Base-by-base conservation (phyloP, 495 filamentous ascomycete genomes). In the Poronia punctata region DNA sequence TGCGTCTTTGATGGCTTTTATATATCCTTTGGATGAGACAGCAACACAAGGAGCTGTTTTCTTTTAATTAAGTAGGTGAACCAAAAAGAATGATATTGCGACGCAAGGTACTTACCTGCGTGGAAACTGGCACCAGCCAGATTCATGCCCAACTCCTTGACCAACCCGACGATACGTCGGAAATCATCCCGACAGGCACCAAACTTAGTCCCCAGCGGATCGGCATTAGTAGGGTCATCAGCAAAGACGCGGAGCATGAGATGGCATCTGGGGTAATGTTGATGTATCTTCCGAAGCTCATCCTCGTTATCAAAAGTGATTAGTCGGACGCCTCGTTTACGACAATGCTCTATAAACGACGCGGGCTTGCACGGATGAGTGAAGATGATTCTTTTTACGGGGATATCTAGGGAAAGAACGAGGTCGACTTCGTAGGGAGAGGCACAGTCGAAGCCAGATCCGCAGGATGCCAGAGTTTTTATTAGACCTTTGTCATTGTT, bases 291-390 rank as follows among this genome's bases (percentile, higher is more conserved):
- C 76, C 90, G 86, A 23, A 99, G 77, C 70, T 99, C 93, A 56
- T 97, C 92, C 48, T 87, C 79, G 52, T 97, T 96, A 70, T 99
- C 92, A 53, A 97, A 96, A 8, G 92, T 97, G 88, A 99, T 97
- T 71, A 95, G 88, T 69, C 86, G 93, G 53, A 99, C 90, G 44
- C 80, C 83, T 40, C 83, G 61, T 58, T 79, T 74, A 40, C 81
- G 76, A 37, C 90, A 90, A 53, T 86, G 94, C 52, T 88, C 86
- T 45, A 97, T 71, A 65, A 96, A 95, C 26, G 89, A 95, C 65
- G 93, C 94, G 56, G 92, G 96, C 76, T 97, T 97, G 82, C 93
- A 97, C 29, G 92, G 92, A 61, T 99, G 93, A 34, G 92, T 93
- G 57, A 96, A 99, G 66, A 99, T 95, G 70, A 99, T 95, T 53